A percentile compares a stretch with the other conserved stretches of the same genome.
phyloP scores from a whole-genome alignment of 768 basidiomycete species.

The Pleurotus citrinopileatus region DNA sequence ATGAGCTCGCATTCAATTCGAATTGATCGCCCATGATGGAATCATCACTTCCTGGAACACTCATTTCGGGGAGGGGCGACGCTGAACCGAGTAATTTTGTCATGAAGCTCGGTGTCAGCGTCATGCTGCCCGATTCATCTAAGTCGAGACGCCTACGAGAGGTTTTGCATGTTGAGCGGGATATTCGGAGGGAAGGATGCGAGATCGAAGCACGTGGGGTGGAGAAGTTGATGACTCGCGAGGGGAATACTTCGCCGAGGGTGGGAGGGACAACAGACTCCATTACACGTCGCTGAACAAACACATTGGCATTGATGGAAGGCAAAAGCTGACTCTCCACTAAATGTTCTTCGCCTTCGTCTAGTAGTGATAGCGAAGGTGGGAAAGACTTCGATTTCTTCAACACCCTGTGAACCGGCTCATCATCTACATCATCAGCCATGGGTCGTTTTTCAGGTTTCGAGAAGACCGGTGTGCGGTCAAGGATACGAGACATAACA shows the following conservation, averaged over 20 bases:
- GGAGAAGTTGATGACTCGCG: constrained; percentile 3
- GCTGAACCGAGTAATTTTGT: not conserved
- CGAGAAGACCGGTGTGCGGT: constrained; percentile 29
- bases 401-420: constrained; percentile 14
- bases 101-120: not conserved
- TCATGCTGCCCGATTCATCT: not conserved
- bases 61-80: not conserved
- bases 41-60: constrained; percentile 35
- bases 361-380: not conserved
- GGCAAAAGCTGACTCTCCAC: constrained; percentile 6
- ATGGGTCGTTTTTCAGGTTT: constrained; percentile 44
- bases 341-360: constrained; percentile 14
- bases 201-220: not conserved
- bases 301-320: not conserved
- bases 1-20: not conserved
- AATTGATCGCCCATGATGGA: constrained; percentile 42
- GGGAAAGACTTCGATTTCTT: constrained; percentile 6
- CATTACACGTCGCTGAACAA: constrained; percentile 33
- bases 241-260: constrained; percentile 20
- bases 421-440: constrained; percentile 31
- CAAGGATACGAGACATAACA: constrained; percentile 44
- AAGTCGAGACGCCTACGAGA: constrained; percentile 9
- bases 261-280: constrained; percentile 52
- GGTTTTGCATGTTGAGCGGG: constrained; percentile 13
- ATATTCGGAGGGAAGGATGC: too few relatives aligned